Evolutionary conservation across 768 basidiomycete genomes (phyloP).

Genomic region (Exidia glandulosa): DNA sequence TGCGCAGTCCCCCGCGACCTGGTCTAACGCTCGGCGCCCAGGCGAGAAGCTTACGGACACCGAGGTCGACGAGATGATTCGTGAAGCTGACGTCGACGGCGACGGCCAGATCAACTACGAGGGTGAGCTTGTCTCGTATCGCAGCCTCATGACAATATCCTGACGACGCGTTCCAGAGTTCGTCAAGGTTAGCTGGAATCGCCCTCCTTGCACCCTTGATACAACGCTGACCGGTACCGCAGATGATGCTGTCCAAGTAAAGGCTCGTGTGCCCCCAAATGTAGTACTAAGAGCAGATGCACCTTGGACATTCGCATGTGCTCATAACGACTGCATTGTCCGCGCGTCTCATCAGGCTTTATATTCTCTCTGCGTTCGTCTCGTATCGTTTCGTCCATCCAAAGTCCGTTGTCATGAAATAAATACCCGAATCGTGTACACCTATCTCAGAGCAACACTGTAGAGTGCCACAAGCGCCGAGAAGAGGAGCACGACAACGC

Average conservation of each 20-base stretch:
- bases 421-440: background rate
- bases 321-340: too few species aligned
- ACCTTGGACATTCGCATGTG: background rate
- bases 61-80: constrained; percentile 95
- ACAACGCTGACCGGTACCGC: constrained; percentile 8
- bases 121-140: constrained; percentile 27
- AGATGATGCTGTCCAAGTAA: constrained; percentile 74
- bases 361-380: background rate
- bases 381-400: background rate
- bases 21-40: constrained; percentile 15
- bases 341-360: too few species aligned
- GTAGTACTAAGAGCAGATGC: background rate
- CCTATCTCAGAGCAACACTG: background rate
- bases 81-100: constrained; percentile 89
- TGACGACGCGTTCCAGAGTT: constrained; percentile 40
- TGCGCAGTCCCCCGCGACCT: background rate
- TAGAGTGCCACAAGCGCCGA: too few species aligned
- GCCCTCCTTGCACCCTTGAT: constrained; percentile 1
- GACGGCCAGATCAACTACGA: constrained; percentile 91
- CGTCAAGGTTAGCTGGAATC: constrained; percentile 42
- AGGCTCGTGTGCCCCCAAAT: background rate
- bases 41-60: constrained; percentile 79
- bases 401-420: background rate
- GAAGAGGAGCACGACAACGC: too few species aligned
- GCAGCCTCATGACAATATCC: constrained; percentile 2